phyloP scores from a whole-genome alignment of 164 flowering plant species.

The Vitis cinerea region DNA sequence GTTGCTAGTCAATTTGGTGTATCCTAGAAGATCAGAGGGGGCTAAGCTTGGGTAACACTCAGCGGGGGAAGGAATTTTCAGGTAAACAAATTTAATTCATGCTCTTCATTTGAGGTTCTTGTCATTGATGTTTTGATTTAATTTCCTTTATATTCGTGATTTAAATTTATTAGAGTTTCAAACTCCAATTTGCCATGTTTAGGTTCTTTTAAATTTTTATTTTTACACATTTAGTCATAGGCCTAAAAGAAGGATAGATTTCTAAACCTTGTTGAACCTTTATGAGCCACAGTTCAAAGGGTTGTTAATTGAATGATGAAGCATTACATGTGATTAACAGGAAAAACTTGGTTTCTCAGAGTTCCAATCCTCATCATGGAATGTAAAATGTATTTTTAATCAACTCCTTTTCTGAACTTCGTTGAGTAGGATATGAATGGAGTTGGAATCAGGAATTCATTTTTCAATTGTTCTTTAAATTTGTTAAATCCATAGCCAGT shows the following conservation, averaged over 20 bases:
- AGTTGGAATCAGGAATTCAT: too few relatives aligned
- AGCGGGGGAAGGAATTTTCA: background rate
- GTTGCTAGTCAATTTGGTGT: conserved; percentile 2
- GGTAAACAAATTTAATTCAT: background rate
- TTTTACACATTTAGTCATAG: background rate
- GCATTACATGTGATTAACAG: too few relatives aligned
- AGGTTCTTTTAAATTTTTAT: background rate
- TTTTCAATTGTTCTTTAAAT: too few relatives aligned
- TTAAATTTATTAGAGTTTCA: background rate
- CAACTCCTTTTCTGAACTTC: too few relatives aligned
- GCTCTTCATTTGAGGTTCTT: background rate
- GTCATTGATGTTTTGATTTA: background rate
- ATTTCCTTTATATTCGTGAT: background rate
- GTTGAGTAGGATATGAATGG: too few relatives aligned
- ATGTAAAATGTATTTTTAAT: too few relatives aligned
- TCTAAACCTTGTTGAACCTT: too few relatives aligned
- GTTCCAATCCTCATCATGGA: too few relatives aligned
- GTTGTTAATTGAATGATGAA: too few relatives aligned
- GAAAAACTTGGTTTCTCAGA: too few relatives aligned
- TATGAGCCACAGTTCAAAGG: too few relatives aligned
- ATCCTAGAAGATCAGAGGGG: background rate
- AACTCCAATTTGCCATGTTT: background rate
- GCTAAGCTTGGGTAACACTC: background rate
- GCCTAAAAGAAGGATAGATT: background rate
- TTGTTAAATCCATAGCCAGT: too few relatives aligned